Percentiles rank a stretch among this genome's conserved stretches.
Conservation (phyloP, 331 rosid genomes). For the Telfairia occidentalis region DNA sequence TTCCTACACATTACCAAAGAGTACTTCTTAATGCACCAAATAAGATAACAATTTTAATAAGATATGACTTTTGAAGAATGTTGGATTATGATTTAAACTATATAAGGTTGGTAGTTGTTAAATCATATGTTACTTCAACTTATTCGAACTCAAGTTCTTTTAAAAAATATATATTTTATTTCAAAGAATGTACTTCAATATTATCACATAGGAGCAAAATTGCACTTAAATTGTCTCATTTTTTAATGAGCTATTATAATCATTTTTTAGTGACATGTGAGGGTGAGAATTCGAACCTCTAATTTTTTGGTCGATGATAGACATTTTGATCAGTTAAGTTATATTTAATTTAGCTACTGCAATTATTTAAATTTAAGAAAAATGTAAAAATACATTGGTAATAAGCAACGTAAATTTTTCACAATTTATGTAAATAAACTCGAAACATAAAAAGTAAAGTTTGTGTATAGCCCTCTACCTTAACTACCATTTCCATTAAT, state of each 20-base stretch:
- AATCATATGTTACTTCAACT: background rate
- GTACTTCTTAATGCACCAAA: background rate
- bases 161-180: too few relatives aligned
- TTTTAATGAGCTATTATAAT: background rate
- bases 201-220: too few relatives aligned
- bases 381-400: background rate
- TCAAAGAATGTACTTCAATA: too few relatives aligned
- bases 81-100: background rate
- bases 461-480: too few relatives aligned
- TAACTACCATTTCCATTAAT: too few relatives aligned
- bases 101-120: background rate
- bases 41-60: background rate
- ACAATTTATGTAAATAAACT: background rate
- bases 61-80: background rate
- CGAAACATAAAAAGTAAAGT: background rate
- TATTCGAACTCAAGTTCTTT: background rate
- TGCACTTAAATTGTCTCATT: background rate
- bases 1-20: background rate
- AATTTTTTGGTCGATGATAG: too few relatives aligned
- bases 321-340: too few relatives aligned
- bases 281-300: too few relatives aligned
- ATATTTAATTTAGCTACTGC: too few relatives aligned
- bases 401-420: background rate
- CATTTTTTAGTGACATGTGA: too few relatives aligned
- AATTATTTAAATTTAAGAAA: background rate